Evolutionary conservation across 1,284 basidiomycete genomes (phyloP).

Genomic region (Apiotrichum porosum): DNA sequence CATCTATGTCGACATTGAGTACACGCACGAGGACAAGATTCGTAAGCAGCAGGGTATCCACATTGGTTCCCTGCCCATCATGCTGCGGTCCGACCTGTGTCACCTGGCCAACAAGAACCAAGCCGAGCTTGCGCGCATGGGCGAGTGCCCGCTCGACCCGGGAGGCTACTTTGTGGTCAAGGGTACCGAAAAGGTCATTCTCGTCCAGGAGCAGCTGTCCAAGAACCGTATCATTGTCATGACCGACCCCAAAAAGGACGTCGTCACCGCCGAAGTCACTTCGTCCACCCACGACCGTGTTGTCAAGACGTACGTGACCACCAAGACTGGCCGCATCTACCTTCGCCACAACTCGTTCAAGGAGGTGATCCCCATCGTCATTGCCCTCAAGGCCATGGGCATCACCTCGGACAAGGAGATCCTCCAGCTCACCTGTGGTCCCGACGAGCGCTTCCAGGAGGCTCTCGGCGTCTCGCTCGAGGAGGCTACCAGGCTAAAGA

Average conservation of each 20-base stretch:
- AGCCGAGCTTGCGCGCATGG: constrained; percentile 81
- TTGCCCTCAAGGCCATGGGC: constrained; percentile 94
- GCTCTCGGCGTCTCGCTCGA: constrained; percentile 90
- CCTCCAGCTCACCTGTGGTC: constrained; percentile 87
- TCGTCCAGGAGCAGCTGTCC: constrained; percentile 97
- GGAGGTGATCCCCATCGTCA: constrained; percentile 93
- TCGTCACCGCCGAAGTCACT: constrained; percentile 94
- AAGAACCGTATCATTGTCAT: constrained; percentile 99
- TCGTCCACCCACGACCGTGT: constrained; percentile 99
- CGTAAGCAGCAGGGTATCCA: constrained; percentile 77
- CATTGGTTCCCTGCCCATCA: constrained; percentile 92
- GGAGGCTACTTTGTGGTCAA: constrained; percentile 99
- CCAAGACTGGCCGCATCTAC: constrained; percentile 90
- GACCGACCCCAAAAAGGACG: constrained; percentile 80
- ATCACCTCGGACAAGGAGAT: constrained; percentile 98
- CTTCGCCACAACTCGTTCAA: constrained; percentile 98
- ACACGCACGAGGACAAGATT: constrained; percentile 86
- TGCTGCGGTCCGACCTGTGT: constrained; percentile 94
- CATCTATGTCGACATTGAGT: constrained; percentile 92
- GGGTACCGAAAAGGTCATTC: constrained; percentile 98
- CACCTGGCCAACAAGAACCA: constrained; percentile 74
- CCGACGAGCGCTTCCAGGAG: constrained; percentile 81
- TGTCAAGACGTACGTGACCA: constrained; percentile 96
- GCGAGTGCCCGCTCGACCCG: constrained; percentile 95
- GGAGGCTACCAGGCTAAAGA: constrained; percentile 76